phyloP scores from a whole-genome alignment of 2,329 filamentous ascomycete species.

The Aspergillus carbonarius region DNA sequence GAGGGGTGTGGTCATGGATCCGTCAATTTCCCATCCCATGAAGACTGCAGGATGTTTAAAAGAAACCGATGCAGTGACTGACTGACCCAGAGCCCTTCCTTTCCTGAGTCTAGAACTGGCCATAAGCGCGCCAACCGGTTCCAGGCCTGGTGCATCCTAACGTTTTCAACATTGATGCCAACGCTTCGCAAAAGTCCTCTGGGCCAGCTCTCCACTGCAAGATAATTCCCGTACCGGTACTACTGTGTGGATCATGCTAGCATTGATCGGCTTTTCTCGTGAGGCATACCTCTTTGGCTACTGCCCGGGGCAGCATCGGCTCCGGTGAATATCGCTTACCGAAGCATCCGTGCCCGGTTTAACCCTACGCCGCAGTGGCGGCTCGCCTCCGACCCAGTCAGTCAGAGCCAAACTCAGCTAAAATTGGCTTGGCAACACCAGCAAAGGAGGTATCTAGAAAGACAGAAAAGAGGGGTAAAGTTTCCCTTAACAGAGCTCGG shows the following conservation, averaged over 20 bases:
- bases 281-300: neutral
- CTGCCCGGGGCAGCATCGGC: neutral
- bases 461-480: neutral
- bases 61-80: too few relatives aligned
- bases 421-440: neutral
- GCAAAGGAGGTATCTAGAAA: neutral
- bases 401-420: neutral
- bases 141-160: neutral
- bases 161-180: neutral
- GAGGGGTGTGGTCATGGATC: too few relatives aligned
- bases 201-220: neutral
- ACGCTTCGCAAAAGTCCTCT: neutral
- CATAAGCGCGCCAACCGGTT: neutral
- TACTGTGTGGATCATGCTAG: constrained; percentile 5
- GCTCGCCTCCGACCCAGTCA: neutral
- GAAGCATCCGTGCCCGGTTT: neutral
- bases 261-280: neutral
- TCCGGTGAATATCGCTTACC: neutral
- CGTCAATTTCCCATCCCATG: too few relatives aligned
- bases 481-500: neutral
- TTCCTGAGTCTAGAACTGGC: neutral
- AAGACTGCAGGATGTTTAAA: too few relatives aligned
- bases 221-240: constrained; percentile 8
- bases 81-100: too few relatives aligned
- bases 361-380: neutral